These are phyloP conservation scores for Ogataea paradorogensis DNA, from an alignment of 805 yeast species.

Conservation along the genomic window DNA sequence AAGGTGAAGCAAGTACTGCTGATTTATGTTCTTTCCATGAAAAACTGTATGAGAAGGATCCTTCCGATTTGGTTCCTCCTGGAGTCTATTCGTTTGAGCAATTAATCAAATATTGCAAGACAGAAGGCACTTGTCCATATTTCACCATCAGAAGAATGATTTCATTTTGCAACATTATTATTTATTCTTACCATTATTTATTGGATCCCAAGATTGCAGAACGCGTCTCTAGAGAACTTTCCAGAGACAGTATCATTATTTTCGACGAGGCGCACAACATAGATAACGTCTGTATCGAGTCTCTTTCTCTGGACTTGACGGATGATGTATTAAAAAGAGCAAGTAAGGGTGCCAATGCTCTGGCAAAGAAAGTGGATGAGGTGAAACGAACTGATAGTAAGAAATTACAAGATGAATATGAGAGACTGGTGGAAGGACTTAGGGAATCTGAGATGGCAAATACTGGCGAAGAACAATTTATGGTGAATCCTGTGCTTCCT, in stretches of 20 bases:
- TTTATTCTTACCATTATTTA: slow-evolving; percentile 94
- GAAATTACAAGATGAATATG: slow-evolving; percentile 86
- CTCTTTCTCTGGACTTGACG: slow-evolving; percentile 85
- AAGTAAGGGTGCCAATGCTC: slow-evolving; percentile 76
- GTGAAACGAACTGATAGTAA: slow-evolving; percentile 81
- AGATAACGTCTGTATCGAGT: slow-evolving; percentile 97
- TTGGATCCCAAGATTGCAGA: slow-evolving; percentile 97
- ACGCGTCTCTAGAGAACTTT: slow-evolving; percentile 86
- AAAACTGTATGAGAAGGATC: slow-evolving; percentile 80
- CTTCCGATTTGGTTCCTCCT: slow-evolving; percentile 81
- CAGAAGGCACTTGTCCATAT: slow-evolving; percentile 86
- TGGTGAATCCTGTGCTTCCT: slow-evolving; percentile 86
- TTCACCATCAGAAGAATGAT: slow-evolving; percentile 98
- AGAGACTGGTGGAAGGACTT: slow-evolving; percentile 84
- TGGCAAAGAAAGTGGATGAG: slow-evolving; percentile 78
- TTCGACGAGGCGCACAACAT: slow-evolving; percentile 99
- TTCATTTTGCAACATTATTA: slow-evolving; percentile 86
- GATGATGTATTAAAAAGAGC: slow-evolving; percentile 87
- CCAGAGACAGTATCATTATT: slow-evolving; percentile 89
- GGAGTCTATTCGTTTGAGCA: slow-evolving; percentile 96
- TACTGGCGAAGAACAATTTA: slow-evolving; percentile 62
- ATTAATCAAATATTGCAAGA: slow-evolving; percentile 71
- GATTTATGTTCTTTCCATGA: slow-evolving; percentile 87
- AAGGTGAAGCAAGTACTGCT: slow-evolving; percentile 53
- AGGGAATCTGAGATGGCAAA: slow-evolving; percentile 70